phyloP scores from a whole-genome alignment of 768 basidiomycete genomes.

The Tricholoma sp. region DNA sequence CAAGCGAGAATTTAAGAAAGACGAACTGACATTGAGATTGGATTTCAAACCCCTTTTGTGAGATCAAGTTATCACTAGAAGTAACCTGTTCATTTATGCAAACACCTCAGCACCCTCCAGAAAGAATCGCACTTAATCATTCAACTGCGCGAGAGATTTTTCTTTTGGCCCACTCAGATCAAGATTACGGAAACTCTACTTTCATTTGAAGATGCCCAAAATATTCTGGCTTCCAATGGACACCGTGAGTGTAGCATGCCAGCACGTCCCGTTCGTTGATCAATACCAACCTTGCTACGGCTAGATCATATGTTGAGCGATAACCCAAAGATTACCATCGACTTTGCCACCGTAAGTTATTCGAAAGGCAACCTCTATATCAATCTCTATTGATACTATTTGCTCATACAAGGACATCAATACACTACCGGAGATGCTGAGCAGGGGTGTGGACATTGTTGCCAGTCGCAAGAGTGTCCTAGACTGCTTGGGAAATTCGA shows the following conservation, averaged over 20 bases:
- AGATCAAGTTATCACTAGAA: neutral
- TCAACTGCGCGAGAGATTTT: neutral
- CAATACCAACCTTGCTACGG: neutral
- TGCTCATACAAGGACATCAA: neutral
- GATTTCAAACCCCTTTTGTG: conserved; percentile 6
- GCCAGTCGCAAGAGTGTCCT: neutral
- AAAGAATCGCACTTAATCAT: neutral
- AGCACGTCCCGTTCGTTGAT: neutral
- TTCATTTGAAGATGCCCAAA: neutral
- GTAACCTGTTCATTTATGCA: neutral
- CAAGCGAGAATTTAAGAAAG: neutral
- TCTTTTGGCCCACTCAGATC: neutral
- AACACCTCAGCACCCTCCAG: neutral
- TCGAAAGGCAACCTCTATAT: neutral
- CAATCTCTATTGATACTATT: neutral
- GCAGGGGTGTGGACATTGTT: neutral
- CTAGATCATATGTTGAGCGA: neutral
- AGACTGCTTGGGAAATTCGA: neutral
- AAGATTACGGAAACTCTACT: neutral
- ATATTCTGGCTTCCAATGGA: neutral
- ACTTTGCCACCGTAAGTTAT: neutral
- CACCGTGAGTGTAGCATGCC: neutral
- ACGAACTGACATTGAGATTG: conserved; percentile 2
- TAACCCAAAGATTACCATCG: neutral
- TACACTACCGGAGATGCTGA: neutral